Evolutionary conservation across 345 rosid genomes (phyloP).

Genomic region (Bruguiera sexangula): DNA sequence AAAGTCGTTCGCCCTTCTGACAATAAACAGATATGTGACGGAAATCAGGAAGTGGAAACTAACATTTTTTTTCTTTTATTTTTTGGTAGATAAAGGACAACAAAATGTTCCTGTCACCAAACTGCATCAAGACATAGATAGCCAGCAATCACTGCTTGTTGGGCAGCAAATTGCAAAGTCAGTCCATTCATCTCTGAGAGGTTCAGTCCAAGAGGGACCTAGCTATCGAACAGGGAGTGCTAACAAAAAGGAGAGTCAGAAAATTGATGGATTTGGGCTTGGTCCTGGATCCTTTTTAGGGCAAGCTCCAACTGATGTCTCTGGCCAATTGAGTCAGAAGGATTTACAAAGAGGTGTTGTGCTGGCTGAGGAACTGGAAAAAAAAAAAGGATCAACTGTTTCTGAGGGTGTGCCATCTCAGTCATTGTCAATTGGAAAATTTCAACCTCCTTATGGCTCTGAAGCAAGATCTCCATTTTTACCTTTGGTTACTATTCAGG

Average conservation of each 20-base stretch:
- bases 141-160: slow-evolving; percentile 30
- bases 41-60: slow-evolving; percentile 24
- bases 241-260: slow-evolving; percentile 35
- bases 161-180: slow-evolving; percentile 35
- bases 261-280: slow-evolving; percentile 30
- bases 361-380: slow-evolving; percentile 30
- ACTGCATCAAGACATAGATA: slow-evolving; percentile 28
- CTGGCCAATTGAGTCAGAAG: slow-evolving; percentile 27
- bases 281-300: slow-evolving; percentile 31
- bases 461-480: slow-evolving; percentile 28
- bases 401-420: slow-evolving; percentile 37
- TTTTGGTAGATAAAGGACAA: slow-evolving; percentile 31
- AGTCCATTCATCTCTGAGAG: slow-evolving; percentile 38
- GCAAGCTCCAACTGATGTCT: slow-evolving; percentile 26
- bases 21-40: slow-evolving; percentile 16
- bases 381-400: slow-evolving; percentile 30
- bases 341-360: slow-evolving; percentile 29
- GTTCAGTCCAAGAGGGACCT: slow-evolving; percentile 27
- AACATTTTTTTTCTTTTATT: slow-evolving; percentile 11
- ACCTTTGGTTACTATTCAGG: slow-evolving; percentile 31
- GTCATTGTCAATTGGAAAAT: slow-evolving; percentile 41
- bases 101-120: slow-evolving; percentile 28
- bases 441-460: slow-evolving; percentile 29
- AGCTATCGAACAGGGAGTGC: slow-evolving; percentile 13
- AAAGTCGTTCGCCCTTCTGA: slow-evolving; percentile 29